A percentile compares a stretch with the other conserved stretches of the same genome.
phyloP scores from a whole-genome alignment of 2,329 filamentous ascomycete genomes.

The Tothia fuscella region DNA sequence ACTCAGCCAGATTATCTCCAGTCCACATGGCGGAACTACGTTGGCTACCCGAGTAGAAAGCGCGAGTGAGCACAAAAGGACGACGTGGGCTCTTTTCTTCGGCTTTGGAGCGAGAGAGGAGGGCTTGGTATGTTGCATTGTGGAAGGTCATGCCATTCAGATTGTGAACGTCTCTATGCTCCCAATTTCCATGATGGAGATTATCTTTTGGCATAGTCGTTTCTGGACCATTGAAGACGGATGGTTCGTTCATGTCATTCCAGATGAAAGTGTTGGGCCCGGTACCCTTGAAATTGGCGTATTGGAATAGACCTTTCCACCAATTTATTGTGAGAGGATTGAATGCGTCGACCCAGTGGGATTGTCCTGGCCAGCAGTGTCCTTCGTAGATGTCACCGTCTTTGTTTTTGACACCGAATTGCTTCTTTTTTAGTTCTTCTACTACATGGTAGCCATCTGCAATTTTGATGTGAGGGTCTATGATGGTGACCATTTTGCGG shows the following conservation, averaged over 20 bases:
- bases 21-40: constrained; percentile 96
- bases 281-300: constrained; percentile 76
- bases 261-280: constrained; percentile 83
- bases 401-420: constrained; percentile 79
- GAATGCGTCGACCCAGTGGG: constrained; percentile 93
- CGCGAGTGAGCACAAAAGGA: constrained; percentile 84
- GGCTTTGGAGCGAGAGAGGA: constrained; percentile 66
- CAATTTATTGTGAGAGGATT: constrained; percentile 83
- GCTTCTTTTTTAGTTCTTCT: constrained; percentile 72
- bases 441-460: constrained; percentile 63
- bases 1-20: constrained; percentile 88
- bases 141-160: constrained; percentile 90
- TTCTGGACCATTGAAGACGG: constrained; percentile 95
- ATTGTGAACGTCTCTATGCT: constrained; percentile 95
- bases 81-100: constrained; percentile 59
- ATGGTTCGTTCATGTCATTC: constrained; percentile 99
- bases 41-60: constrained; percentile 86
- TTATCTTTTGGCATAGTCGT: constrained; percentile 99
- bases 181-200: constrained; percentile 80
- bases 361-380: constrained; percentile 98
- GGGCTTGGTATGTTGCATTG: constrained; percentile 81
- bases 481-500: constrained; percentile 84
- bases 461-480: constrained; percentile 98
- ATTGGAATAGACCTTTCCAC: constrained; percentile 86
- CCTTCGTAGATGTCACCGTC: constrained; percentile 82